phyloP scores from a whole-genome alignment of 2,329 filamentous ascomycete species.

The Colletotrichum sp. region DNA sequence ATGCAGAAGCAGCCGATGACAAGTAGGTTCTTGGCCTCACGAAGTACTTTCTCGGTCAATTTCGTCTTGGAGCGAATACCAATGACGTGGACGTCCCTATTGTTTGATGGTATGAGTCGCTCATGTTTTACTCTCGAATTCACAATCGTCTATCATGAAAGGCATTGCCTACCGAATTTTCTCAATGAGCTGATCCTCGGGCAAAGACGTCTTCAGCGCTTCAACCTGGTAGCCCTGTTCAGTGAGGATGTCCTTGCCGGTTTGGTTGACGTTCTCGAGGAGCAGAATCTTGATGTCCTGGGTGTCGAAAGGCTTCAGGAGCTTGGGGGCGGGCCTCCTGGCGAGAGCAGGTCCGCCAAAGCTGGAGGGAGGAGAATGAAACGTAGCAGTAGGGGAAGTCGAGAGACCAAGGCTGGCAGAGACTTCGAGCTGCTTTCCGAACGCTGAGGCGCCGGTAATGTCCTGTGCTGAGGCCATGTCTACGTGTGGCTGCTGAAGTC shows the following conservation, averaged over 20 bases:
- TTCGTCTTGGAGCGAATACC: conserved; percentile 98
- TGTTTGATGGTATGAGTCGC: conserved; percentile 22
- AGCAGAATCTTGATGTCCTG: conserved; percentile 96
- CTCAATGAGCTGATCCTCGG: conserved; percentile 92
- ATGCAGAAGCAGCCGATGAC: conserved; percentile 99
- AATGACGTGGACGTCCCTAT: conserved; percentile 92
- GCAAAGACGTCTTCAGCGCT: conserved; percentile 83
- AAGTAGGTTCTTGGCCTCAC: conserved; percentile 90
- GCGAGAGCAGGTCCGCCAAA: conserved; percentile 52
- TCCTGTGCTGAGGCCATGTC: conserved; percentile 54
- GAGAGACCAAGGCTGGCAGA: conserved; percentile 72
- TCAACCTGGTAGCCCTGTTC: conserved; percentile 97
- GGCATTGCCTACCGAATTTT: conserved; percentile 79
- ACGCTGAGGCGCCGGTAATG: conserved; percentile 45
- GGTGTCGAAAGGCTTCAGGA: conserved; percentile 93
- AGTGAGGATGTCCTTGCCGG: conserved; percentile 81
- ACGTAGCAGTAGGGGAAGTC: conserved; percentile 75
- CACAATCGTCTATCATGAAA: background rate
- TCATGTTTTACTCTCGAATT: background rate
- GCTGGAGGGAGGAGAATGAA: conserved; percentile 75
- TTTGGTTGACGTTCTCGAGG: conserved; percentile 94
- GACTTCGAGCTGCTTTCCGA: conserved; percentile 37
- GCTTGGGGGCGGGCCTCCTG: conserved; percentile 64
- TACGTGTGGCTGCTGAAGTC: background rate
- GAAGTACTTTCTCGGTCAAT: conserved; percentile 82